Conservation (phyloP, 352 stramenopile genomes). For the Phytopythium kandeliae region DNA sequence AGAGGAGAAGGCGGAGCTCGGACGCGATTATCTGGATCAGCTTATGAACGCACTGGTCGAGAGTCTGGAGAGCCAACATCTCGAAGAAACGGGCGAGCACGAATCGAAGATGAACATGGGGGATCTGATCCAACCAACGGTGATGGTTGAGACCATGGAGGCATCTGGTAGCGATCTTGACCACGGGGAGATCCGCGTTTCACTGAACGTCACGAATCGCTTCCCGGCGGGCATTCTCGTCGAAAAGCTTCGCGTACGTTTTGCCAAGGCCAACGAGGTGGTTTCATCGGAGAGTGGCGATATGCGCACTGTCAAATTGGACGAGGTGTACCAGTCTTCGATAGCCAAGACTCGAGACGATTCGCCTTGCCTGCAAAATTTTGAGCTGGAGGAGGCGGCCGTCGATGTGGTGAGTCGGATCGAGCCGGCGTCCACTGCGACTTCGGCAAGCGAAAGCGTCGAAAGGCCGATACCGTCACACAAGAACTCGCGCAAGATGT, state of each 20-base stretch:
- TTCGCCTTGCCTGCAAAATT: slow-evolving; percentile 10
- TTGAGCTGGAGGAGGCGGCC: slow-evolving; percentile 10
- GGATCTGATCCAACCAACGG: slow-evolving; percentile 37
- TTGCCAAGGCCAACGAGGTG: slow-evolving; percentile 7
- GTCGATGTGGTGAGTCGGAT: background rate
- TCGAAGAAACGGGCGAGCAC: background rate
- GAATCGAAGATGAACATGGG: slow-evolving; percentile 37
- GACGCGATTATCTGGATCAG: slow-evolving; percentile 37
- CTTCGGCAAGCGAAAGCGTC: background rate
- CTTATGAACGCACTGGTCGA: slow-evolving; percentile 44
- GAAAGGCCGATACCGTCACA: background rate
- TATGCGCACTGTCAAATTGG: background rate
- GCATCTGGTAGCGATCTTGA: slow-evolving; percentile 29
- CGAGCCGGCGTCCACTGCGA: background rate
- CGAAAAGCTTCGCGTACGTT: slow-evolving; percentile 46
- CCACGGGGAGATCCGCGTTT: slow-evolving; percentile 54
- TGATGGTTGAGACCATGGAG: slow-evolving; percentile 56
- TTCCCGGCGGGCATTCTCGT: slow-evolving; percentile 54
- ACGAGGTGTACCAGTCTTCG: background rate
- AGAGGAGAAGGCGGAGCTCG: slow-evolving; percentile 37
- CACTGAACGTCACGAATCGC: slow-evolving; percentile 43
- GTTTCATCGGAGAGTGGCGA: background rate
- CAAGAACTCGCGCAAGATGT: background rate
- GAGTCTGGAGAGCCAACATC: slow-evolving; percentile 18
- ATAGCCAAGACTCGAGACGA: background rate